phyloP scores from a whole-genome alignment of 495 filamentous ascomycete species.

The Penicillium angulare region DNA sequence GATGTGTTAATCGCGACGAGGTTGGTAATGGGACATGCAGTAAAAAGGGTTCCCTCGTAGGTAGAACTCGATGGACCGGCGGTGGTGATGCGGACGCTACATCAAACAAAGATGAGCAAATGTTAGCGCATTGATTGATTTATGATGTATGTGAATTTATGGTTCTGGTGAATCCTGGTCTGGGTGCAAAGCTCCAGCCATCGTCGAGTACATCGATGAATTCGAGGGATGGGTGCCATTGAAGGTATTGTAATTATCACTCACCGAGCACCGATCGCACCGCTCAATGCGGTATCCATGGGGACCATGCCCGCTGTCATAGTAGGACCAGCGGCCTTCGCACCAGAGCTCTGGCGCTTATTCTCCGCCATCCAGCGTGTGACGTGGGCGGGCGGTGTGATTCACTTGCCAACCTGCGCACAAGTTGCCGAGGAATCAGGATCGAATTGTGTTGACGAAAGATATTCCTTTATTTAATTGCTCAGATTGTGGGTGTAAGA shows the following conservation, averaged over 20 bases:
- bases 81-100: conserved; percentile 61
- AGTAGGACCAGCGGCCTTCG: conserved; percentile 36
- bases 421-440: background rate
- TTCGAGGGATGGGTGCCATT: background rate
- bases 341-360: conserved; percentile 46
- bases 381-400: conserved; percentile 19
- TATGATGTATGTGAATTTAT: too few species aligned
- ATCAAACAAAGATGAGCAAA: background rate
- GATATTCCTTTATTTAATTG: background rate
- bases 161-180: too few species aligned
- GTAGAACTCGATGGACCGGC: conserved; percentile 47
- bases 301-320: conserved; percentile 45
- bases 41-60: conserved; percentile 64
- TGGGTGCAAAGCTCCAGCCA: background rate
- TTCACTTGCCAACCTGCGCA: conserved; percentile 8
- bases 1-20: conserved; percentile 60
- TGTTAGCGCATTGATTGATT: too few species aligned
- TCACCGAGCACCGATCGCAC: conserved; percentile 54
- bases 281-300: conserved; percentile 47
- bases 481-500: conserved; percentile 3
- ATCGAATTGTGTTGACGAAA: background rate
- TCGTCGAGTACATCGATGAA: background rate
- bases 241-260: background rate
- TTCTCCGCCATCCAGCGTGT: conserved; percentile 40
- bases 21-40: conserved; percentile 65